These are phyloP conservation scores for Lactarius tabidus DNA, from an alignment of 768 basidiomycete genomes.

Conservation along the genomic window DNA sequence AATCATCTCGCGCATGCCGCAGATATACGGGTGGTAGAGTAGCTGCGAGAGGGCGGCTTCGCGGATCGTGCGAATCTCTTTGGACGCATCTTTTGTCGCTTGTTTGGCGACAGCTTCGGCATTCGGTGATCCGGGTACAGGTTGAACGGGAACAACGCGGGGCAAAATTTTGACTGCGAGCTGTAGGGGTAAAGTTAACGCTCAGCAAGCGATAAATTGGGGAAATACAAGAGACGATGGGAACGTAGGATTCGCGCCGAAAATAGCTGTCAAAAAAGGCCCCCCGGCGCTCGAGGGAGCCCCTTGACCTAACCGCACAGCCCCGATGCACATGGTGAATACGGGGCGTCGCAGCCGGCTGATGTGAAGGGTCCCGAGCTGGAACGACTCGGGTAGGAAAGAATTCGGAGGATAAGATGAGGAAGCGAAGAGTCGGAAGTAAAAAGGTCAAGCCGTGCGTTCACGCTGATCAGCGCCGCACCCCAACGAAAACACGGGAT, in stretches of 20 bases:
- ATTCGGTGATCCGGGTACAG: constrained; percentile 47
- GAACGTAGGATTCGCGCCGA: background rate
- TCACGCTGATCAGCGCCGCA: background rate
- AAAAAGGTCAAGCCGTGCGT: background rate
- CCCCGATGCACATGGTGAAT: constrained; percentile 9
- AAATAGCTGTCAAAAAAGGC: background rate
- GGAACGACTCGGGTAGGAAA: background rate
- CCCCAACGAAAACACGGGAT: background rate
- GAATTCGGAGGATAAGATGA: background rate
- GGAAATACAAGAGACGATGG: background rate
- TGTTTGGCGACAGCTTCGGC: constrained; percentile 67
- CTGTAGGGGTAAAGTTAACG: constrained; percentile 38
- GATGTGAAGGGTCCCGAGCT: constrained; percentile 1
- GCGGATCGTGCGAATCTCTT: constrained; percentile 93
- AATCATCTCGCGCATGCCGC: constrained; percentile 99
- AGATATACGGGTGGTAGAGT: constrained; percentile 97
- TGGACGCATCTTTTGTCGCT: constrained; percentile 84
- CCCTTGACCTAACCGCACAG: constrained; percentile 11
- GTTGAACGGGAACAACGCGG: constrained; percentile 60
- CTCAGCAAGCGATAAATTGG: background rate
- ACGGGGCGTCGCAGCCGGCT: background rate
- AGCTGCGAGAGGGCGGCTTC: constrained; percentile 95
- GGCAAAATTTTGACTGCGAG: constrained; percentile 99
- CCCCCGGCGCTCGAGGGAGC: background rate
- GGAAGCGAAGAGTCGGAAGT: background rate